Base-by-base conservation (phyloP, 192 early-diverging fungal genomes). In the Diversispora epigaea region DNA sequence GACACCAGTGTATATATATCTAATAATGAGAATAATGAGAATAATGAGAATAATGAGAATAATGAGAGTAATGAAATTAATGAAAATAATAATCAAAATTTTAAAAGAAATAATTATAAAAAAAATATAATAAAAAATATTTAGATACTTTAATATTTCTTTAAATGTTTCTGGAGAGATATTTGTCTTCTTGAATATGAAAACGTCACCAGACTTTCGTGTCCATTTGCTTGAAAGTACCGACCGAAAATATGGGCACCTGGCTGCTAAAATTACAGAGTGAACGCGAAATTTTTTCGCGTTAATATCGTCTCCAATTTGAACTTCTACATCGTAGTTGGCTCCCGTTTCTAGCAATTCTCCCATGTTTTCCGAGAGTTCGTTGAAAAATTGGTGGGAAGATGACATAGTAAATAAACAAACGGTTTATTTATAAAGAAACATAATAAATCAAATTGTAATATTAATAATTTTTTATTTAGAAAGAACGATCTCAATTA, bases 171-270 rank as follows among this genome's bases (percentile, higher is more conserved):
- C 17, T 14, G 72, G 58, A 43, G 60, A 63, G 47, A 74, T 63
- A 45, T 74, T 74, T n/a, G 72, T 57, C 41, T 74, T 74, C 21
- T 62, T 46, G 40, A 74, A 74, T 63, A 63, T 40, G 50, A 62
- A 63, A 19, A 62, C 25, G 6, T 54, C 72, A 46, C 54, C 32
- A 50, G 61, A 17, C 32, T 49, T 74, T 44, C n/a, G 25, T 39
- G 62, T 40, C 62, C 62, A 64, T 17, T 64, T 64, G 43, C 17
- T 64, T 64, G 62, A 64, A 8, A 64, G 5, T 19, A 40, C 62
- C 39, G 39, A 41, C 43, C 17, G 62, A 73, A 73, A 73, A 50
- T 73, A 73, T 43, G 54, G 58, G 10, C 50, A 73, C 15, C 71
- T 43, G 11, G 60, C 60, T 9, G 15, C 32, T 39, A 73, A 39